These are phyloP conservation scores for Pyrrhoderma noxium DNA, from an alignment of 1,284 basidiomycete genomes.

Conservation along the genomic window DNA sequence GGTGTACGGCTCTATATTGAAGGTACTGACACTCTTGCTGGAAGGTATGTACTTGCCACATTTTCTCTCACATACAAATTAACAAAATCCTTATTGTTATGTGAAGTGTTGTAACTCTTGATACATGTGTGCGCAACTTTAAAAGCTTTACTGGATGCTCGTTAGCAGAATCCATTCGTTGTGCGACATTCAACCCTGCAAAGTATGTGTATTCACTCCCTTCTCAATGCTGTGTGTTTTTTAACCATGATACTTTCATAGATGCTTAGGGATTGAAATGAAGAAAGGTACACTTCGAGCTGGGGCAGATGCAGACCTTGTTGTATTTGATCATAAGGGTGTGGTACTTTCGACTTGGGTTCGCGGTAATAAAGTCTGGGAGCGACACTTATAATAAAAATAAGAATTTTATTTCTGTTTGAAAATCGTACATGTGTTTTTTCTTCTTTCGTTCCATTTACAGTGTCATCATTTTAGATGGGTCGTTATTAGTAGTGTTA, in stretches of 20 bases:
- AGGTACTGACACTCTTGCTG: constrained; percentile 82
- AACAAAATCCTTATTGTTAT: not conserved
- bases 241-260: constrained; percentile 22
- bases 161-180: constrained; percentile 75
- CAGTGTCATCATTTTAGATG: no score
- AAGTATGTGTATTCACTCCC: constrained; percentile 38
- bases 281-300: constrained; percentile 73
- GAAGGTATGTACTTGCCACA: constrained; percentile 43
- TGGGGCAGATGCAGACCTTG: constrained; percentile 80
- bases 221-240: not conserved
- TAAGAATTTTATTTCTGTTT: no score
- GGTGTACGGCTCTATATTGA: constrained; percentile 78
- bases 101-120: constrained; percentile 67
- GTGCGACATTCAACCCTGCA: constrained; percentile 79
- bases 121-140: constrained; percentile 82
- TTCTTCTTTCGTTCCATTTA: no score
- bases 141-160: constrained; percentile 75
- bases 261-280: constrained; percentile 71
- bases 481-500: no score
- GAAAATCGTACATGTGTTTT: no score
- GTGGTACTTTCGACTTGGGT: constrained; percentile 76
- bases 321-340: constrained; percentile 65
- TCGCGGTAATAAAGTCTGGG: constrained; percentile 66
- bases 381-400: no score
- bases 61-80: constrained; percentile 13